These are phyloP conservation scores for Trichoderma semiorbis DNA, from an alignment of 2,329 filamentous ascomycete genomes.

Conservation along the genomic window DNA sequence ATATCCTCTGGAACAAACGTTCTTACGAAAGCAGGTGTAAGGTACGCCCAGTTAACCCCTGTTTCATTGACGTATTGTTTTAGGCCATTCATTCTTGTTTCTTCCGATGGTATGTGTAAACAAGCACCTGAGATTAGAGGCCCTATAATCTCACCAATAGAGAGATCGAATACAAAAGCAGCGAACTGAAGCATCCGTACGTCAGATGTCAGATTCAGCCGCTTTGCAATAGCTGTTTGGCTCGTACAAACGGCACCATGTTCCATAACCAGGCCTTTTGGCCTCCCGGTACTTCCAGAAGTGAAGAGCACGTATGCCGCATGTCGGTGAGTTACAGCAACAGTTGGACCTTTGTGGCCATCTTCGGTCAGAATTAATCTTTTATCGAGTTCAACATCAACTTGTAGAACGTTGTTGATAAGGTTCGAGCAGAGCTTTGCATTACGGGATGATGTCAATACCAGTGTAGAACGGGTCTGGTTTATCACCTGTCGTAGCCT, in stretches of 20 bases:
- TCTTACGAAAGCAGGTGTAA: conserved; percentile 5
- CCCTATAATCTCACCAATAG: conserved; percentile 18
- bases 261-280: conserved; percentile 10
- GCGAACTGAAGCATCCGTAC: conserved; percentile 15
- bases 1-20: neutral
- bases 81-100: conserved; percentile 17
- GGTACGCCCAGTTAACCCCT: neutral
- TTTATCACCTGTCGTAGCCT: conserved; percentile 14
- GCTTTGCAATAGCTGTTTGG: neutral
- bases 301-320: conserved; percentile 3
- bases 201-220: neutral
- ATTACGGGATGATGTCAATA: neutral
- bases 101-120: conserved; percentile 22
- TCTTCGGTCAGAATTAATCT: neutral
- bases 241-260: conserved; percentile 9
- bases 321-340: neutral
- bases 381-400: neutral
- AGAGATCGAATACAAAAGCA: conserved; percentile 20
- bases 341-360: neutral
- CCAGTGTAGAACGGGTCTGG: neutral
- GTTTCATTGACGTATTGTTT: neutral
- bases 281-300: neutral
- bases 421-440: conserved; percentile 23
- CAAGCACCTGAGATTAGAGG: conserved; percentile 18
- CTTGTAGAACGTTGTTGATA: neutral